Base-by-base conservation (phyloP, 192 early-diverging fungal genomes). In the Gaertneriomyces sp. region DNA sequence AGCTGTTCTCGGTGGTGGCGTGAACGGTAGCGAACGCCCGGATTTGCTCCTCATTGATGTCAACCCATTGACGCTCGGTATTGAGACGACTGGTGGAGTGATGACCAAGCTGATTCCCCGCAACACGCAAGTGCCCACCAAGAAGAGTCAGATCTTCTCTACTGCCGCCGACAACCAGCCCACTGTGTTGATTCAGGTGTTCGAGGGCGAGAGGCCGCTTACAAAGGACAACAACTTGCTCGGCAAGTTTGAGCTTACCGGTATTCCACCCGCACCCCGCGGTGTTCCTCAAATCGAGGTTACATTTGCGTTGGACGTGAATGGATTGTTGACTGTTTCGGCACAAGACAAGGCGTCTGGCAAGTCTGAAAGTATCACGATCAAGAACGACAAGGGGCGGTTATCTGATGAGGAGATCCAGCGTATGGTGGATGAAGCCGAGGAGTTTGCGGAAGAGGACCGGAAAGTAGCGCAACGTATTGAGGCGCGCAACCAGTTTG, bases 141-240 rank as follows among this genome's bases (percentile, higher is more conserved):
- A 95, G 87, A 96, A 95, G 87, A 91, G 93, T 63, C 93, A 98
- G 81, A 95, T 96, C 76, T 96, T 96, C 89, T 93, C 92, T 56
- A 96, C 95, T 53, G 93, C 92, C 64, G 90, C 88, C 54, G 94
- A 98, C 83, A 98, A 98, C 87, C 95, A 98, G 81, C 89, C 90
- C 69, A 87, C 88, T 45, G 95, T 98, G 57, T 84, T 94, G 66
- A 98, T 98, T 78, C 94, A 95, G 81, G 92, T 98, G 60, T 98
- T 85, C 72, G 94, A 98, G 84, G 95, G 95, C 78, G 95, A 96
- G 80, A 89, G 93, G 67, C 83, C 91, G 64, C 80, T 96, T 77
- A 96, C 94, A 84, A 98, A 96, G 89, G 90, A 98, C 83, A 98
- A 98, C 91, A 93, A 98, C 85, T 79, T 89, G 41, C 89, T 98